These are phyloP conservation scores for Fremontodendron californicum DNA, from an alignment of 345 rosid genomes.

Conservation along the genomic window DNA sequence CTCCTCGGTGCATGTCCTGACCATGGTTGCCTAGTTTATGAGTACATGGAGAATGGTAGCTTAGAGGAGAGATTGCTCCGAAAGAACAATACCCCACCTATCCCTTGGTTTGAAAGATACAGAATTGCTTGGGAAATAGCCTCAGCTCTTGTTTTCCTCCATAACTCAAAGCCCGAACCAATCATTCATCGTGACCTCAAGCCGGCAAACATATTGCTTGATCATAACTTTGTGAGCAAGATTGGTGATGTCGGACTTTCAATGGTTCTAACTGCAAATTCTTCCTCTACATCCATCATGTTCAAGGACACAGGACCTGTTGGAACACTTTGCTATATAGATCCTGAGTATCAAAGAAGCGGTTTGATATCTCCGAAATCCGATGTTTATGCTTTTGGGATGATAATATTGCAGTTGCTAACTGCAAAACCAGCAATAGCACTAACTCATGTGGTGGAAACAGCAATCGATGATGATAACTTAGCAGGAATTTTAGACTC, in stretches of 20 bases:
- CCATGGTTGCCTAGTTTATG: constrained; percentile 68
- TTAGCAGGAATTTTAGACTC: constrained; percentile 54
- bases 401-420: constrained; percentile 73
- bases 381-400: constrained; percentile 81
- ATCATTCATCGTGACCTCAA: constrained; percentile 88
- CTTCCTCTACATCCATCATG: constrained; percentile 28
- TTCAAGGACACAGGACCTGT: constrained; percentile 60
- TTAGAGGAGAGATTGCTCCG: constrained; percentile 59
- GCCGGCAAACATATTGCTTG: constrained; percentile 87
- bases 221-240: constrained; percentile 75
- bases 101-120: constrained; percentile 77
- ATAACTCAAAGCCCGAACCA: constrained; percentile 66
- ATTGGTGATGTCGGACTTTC: constrained; percentile 92
- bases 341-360: constrained; percentile 87
- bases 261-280: constrained; percentile 43
- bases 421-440: constrained; percentile 79
- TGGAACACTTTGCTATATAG: constrained; percentile 81
- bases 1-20: constrained; percentile 89
- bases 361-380: constrained; percentile 72
- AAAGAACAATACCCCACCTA: constrained; percentile 44
- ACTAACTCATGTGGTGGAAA: constrained; percentile 57
- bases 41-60: constrained; percentile 89
- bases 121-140: constrained; percentile 91
- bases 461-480: constrained; percentile 40
- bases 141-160: constrained; percentile 76